Evolutionary conservation across 306 rosid species (phyloP).

Genomic region (Malus orientalis): DNA sequence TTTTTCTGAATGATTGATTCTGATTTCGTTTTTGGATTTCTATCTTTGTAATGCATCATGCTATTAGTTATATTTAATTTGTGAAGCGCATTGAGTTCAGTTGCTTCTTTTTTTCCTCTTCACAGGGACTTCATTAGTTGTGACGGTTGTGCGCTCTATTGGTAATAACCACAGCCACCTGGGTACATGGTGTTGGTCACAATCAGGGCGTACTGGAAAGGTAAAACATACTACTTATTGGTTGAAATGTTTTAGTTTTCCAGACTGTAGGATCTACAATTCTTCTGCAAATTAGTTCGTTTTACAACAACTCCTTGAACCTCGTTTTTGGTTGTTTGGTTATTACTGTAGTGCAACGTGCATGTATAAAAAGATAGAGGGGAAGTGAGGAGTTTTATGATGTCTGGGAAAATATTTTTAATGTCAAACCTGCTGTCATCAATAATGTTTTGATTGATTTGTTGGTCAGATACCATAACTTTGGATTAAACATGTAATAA

Average conservation of each 20-base stretch:
- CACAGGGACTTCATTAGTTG: conserved; percentile 77
- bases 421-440: neutral
- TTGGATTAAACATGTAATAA: neutral
- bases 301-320: neutral
- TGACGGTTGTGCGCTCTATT: conserved; percentile 83
- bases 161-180: conserved; percentile 84
- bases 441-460: neutral
- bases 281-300: neutral
- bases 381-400: conserved; percentile 1
- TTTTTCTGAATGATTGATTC: neutral
- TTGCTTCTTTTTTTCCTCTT: conserved; percentile 1
- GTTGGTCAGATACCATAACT: neutral
- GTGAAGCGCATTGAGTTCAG: conserved; percentile 13
- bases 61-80: conserved; percentile 3
- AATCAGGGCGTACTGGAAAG: conserved; percentile 84
- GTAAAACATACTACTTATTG: conserved; percentile 27
- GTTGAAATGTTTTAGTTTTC: conserved; percentile 3
- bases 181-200: conserved; percentile 74
- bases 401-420: neutral
- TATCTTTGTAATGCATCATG: neutral
- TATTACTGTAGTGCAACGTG: neutral
- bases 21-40: conserved; percentile 1
- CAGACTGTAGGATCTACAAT: neutral
- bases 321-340: neutral
- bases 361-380: neutral